These are phyloP conservation scores for Kwoniella botswanensis DNA, from an alignment of 768 basidiomycete genomes.

Conservation along the genomic window DNA sequence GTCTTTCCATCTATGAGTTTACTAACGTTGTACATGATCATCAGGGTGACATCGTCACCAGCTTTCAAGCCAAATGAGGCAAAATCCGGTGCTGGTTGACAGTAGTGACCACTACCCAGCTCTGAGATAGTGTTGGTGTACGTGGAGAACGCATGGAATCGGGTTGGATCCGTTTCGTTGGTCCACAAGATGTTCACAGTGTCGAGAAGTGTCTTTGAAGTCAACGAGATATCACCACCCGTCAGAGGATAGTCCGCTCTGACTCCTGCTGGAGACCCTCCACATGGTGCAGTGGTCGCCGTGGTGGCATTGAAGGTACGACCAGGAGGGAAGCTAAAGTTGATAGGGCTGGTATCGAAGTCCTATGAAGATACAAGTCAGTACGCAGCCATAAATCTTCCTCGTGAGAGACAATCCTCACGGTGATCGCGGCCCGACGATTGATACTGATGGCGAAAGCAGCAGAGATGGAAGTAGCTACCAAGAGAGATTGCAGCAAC, in stretches of 20 bases:
- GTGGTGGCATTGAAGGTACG: conserved; percentile 21
- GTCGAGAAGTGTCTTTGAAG: conserved; percentile 24
- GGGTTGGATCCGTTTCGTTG: conserved; percentile 24
- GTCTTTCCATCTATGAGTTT: too few species aligned
- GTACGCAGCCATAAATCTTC: neutral
- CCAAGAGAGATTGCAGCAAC: conserved; percentile 4
- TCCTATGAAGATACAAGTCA: conserved; percentile 8
- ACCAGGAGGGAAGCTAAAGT: conserved; percentile 19
- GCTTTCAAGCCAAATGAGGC: conserved; percentile 25
- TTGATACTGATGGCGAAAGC: conserved; percentile 17
- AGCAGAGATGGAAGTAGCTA: neutral
- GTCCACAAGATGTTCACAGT: conserved; percentile 38
- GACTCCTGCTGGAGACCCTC: conserved; percentile 21
- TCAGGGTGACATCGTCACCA: conserved; percentile 37
- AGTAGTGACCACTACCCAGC: conserved; percentile 36
- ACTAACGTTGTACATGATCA: conserved; percentile 37
- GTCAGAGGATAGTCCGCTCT: conserved; percentile 26
- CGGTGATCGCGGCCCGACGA: conserved; percentile 26
- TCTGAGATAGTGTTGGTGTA: conserved; percentile 30
- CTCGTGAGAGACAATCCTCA: neutral
- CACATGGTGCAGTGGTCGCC: conserved; percentile 33
- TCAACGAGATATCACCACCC: conserved; percentile 40
- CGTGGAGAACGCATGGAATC: conserved; percentile 37
- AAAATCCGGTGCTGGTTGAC: conserved; percentile 43
- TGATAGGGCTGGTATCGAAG: conserved; percentile 16